These are phyloP conservation scores for Colletotrichum gloeosporioides DNA, from an alignment of 2,329 filamentous ascomycete species.

Conservation along the genomic window DNA sequence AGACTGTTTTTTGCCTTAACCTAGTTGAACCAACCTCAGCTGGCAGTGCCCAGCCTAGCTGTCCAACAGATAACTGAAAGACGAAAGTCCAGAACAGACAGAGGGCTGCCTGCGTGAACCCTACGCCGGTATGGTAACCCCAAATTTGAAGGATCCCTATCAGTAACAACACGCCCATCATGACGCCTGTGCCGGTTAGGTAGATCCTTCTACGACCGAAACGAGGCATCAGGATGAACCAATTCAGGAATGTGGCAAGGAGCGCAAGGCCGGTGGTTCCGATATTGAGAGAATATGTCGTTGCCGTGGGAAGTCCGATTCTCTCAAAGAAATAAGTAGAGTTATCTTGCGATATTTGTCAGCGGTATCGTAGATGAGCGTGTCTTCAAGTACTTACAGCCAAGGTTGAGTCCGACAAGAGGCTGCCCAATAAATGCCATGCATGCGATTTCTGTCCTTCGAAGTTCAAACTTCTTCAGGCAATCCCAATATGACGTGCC, in stretches of 20 bases:
- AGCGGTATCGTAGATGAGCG: background rate
- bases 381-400: slow-evolving; percentile 20
- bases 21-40: slow-evolving; percentile 36
- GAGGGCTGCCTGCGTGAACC: slow-evolving; percentile 35
- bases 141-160: slow-evolving; percentile 42
- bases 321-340: slow-evolving; percentile 44
- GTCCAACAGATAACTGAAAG: slow-evolving; percentile 18
- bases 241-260: slow-evolving; percentile 50
- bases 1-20: slow-evolving; percentile 36
- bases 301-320: slow-evolving; percentile 34
- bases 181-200: slow-evolving; percentile 42
- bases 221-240: slow-evolving; percentile 40
- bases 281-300: slow-evolving; percentile 41
- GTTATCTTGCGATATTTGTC: slow-evolving; percentile 26
- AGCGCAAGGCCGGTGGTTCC: slow-evolving; percentile 43
- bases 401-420: slow-evolving; percentile 32
- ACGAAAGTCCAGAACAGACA: slow-evolving; percentile 17
- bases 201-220: slow-evolving; percentile 52
- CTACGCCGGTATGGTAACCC: slow-evolving; percentile 37
- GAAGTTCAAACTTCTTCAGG: slow-evolving; percentile 43
- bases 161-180: slow-evolving; percentile 39
- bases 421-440: slow-evolving; percentile 32
- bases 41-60: slow-evolving; percentile 27
- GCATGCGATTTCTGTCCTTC: slow-evolving; percentile 38
- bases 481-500: slow-evolving; percentile 44